Conservation (phyloP, 2,329 filamentous ascomycete species). For the Colletotrichum lentis region DNA sequence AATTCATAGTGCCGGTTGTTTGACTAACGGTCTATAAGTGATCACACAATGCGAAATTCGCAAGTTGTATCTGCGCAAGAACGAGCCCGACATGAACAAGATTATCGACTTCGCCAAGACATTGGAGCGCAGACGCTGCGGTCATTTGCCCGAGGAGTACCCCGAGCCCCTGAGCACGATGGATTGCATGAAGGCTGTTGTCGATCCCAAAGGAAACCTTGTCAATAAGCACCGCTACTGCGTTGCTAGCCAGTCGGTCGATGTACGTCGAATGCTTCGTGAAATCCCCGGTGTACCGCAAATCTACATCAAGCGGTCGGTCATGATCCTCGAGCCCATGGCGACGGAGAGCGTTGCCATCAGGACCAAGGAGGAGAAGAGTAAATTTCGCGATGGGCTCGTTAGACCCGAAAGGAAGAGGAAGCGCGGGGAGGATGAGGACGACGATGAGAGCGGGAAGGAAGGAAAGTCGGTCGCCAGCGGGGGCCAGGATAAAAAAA, state of each 20-base stretch:
- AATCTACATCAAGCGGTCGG: conserved; percentile 79
- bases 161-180: conserved; percentile 73
- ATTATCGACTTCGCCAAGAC: conserved; percentile 79
- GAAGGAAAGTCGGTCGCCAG: conserved; percentile 39
- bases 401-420: conserved; percentile 62
- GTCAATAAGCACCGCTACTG: conserved; percentile 83
- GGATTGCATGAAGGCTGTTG: conserved; percentile 76
- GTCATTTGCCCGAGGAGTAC: conserved; percentile 76
- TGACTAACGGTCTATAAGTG: conserved; percentile 58
- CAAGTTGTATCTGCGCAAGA: conserved; percentile 73
- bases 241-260: conserved; percentile 75
- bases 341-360: conserved; percentile 69
- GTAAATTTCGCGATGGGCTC: conserved; percentile 77
- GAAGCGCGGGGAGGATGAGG: conserved; percentile 57
- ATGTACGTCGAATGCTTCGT: conserved; percentile 70
- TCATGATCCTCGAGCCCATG: conserved; percentile 79
- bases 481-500: conserved; percentile 50
- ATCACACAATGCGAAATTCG: conserved; percentile 84
- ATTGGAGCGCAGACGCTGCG: conserved; percentile 75
- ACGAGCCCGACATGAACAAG: conserved; percentile 60
- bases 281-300: conserved; percentile 76
- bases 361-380: conserved; percentile 73
- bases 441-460: conserved; percentile 46
- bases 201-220: conserved; percentile 77
- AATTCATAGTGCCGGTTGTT: background rate